Evolutionary conservation across 2,329 filamentous ascomycete species (phyloP), one percentile per base, ranked within the genome.

Genomic region (Aspergillus floridensis): DNA sequence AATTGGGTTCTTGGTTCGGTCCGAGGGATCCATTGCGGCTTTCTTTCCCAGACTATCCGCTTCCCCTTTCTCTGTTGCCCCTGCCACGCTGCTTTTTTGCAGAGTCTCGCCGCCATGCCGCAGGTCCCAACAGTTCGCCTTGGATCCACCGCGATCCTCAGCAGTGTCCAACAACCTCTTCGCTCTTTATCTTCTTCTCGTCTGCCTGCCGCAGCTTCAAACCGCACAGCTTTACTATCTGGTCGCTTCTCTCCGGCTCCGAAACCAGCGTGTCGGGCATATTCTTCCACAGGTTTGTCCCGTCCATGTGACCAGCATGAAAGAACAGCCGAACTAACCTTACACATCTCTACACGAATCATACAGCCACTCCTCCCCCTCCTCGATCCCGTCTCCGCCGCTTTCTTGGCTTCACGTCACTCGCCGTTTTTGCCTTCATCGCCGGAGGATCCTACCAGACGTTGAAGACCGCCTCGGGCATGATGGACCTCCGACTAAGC

Each of bases 401-500:
- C 52, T 62, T 73, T 55, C 53, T 73, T 21, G 75, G 76, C 51
- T 76, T 77, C 62, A 68, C 72, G 7, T 66, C 69, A 4, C 70
- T 78, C 55, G 74, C 74, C 4, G 50, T 72, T 35, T 31, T 75
- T 56, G 68, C 75, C 22, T 76, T 75, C 58, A 51, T 67, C 31
- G 59, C 70, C 32, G 76, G 76, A 22, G 53, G 72, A 22, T 50
- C 62, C 5, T 70, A 70, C 58, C 68, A 70, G 56, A 69, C 70
- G 14, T 50, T 60, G 29, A 57, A 66, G 53, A 66, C 70, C 54
- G 60, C 66, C 22, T 67, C 68, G 26, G 59, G 63, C 59, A 68
- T 76, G 59, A 77, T 77, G 73, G 64, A 72, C n/a, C 66, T 64
- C 50, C 58, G 66, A n/a, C 66, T 77, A 3, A 83, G 84, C 64